These are phyloP conservation scores for Ceratocystis colombiana DNA, from an alignment of 2,329 filamentous ascomycete species.

Conservation along the genomic window DNA sequence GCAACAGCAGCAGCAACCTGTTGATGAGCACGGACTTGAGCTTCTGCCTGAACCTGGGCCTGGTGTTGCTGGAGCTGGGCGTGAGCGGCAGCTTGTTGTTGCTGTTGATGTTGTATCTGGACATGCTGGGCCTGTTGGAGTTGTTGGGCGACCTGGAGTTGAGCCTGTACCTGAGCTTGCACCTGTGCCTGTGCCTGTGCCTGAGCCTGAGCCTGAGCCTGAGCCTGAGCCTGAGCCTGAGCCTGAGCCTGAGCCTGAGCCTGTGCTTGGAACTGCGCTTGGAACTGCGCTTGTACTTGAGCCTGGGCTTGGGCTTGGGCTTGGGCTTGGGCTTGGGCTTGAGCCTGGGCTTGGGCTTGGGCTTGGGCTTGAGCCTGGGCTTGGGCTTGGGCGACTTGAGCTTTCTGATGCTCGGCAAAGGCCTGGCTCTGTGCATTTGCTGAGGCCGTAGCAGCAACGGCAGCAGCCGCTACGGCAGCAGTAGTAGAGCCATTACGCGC, in stretches of 20 bases:
- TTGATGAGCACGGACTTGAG: conserved; percentile 14
- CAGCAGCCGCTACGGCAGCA: conserved; percentile 13
- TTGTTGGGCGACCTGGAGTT: conserved; percentile 17
- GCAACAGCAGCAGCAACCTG: conserved; percentile 15
- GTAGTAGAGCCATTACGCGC: neutral
- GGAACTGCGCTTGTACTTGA: neutral
- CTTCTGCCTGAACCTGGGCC: conserved; percentile 13
- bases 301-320: neutral
- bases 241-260: too few relatives aligned
- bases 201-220: conserved; percentile 15
- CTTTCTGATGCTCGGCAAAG: conserved; percentile 16
- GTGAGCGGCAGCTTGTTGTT: conserved; percentile 12
- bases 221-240: neutral
- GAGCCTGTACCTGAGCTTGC: conserved; percentile 14
- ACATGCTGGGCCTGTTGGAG: conserved; percentile 19
- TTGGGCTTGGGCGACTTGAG: conserved; percentile 18
- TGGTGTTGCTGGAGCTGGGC: conserved; percentile 17
- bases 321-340: conserved; percentile 15
- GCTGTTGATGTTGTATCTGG: conserved; percentile 19
- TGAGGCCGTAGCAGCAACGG: conserved; percentile 3
- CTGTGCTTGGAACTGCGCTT: neutral
- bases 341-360: neutral
- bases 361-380: conserved; percentile 15
- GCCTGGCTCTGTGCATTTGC: conserved; percentile 6
- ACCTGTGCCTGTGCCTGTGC: conserved; percentile 13